Base-by-base conservation (phyloP, 305 asterid genomes). In the Petunia hybrid region DNA sequence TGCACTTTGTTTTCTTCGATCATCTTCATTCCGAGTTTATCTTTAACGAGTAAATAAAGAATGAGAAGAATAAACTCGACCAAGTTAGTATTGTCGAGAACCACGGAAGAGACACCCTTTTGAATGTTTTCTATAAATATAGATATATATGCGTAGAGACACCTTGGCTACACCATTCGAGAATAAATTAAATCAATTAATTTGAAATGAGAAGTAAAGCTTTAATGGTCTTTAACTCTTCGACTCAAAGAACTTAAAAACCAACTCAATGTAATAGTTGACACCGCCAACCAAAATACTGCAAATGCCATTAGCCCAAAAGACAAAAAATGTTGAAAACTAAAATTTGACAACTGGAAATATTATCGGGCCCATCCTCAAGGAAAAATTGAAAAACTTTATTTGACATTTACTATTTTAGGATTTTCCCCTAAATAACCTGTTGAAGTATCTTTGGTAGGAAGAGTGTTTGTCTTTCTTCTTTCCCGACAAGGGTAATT, bases 381-480 rank as follows among this genome's bases (percentile, higher is more conserved):
- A 69, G n/a, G 38, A 8, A 69, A 1, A 13, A 43, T 22, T 22
- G 22, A 41, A 16, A 69, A 43, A 45, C n/a, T 43, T 68, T 22
- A 8, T 31, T 13, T 45, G 39, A 71, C 45, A 71, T 35, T 68
- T 71, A 48, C 35, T 71, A 71, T 48, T 71, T 35, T 48, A 71
- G 62, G 45, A 71, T 41, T 35, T 51, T 12, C 10, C 56, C 56
- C 56, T 9, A 51, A 51, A 51, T 51, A 9, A 51, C 14, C 4
- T 14, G 10, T 51, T 51, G 56, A 51, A 51, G 14, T 51, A 48
- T 51, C 56, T 51, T 22, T 51, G 45, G 45, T 48, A 5, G 43
- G 8, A 14, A 57, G 62, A 31, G 77, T 48, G 61, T 71, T 10
- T 70, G 46, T 71, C 77, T 70, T 4, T 22, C 16, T 46, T 14